Evolutionary conservation across 441 rosid genomes (phyloP).

Genomic region (Euphorbia celastroides): DNA sequence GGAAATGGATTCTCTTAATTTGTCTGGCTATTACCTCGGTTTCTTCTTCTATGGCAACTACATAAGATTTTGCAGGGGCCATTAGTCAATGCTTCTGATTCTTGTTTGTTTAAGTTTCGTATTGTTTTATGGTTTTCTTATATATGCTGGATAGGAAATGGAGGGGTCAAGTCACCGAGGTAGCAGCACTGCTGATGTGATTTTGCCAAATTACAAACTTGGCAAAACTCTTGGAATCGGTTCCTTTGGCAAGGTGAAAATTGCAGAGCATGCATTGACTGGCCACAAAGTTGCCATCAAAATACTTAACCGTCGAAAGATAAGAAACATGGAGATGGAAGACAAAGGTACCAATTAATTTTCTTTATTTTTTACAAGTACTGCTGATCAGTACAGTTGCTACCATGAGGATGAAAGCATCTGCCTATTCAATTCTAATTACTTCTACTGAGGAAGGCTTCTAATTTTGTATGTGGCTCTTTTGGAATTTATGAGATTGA

Average conservation of each 20-base stretch:
- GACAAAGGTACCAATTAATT: conserved; percentile 61
- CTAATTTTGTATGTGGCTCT: neutral
- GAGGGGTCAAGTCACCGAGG: conserved; percentile 64
- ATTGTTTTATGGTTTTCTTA: neutral
- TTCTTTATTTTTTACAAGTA: neutral
- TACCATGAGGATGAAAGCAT: neutral
- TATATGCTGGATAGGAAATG: conserved; percentile 38
- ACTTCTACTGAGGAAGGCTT: neutral
- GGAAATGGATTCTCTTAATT: neutral
- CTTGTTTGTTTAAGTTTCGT: neutral
- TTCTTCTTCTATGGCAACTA: neutral
- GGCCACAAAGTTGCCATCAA: conserved; percentile 96
- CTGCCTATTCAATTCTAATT: neutral
- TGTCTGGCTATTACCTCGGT: neutral
- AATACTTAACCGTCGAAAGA: conserved; percentile 92
- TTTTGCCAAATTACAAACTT: conserved; percentile 73
- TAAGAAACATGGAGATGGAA: conserved; percentile 89
- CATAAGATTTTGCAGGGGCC: neutral
- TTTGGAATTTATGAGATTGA: neutral
- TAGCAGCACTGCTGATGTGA: conserved; percentile 42
- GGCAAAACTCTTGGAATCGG: conserved; percentile 97
- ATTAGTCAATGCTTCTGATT: neutral
- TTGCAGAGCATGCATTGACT: conserved; percentile 86
- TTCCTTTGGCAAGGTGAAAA: conserved; percentile 92
- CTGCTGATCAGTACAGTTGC: neutral